These are phyloP conservation scores for Pseudogymnoascus sp. DNA, from an alignment of 2,329 filamentous ascomycete genomes.

Conservation along the genomic window DNA sequence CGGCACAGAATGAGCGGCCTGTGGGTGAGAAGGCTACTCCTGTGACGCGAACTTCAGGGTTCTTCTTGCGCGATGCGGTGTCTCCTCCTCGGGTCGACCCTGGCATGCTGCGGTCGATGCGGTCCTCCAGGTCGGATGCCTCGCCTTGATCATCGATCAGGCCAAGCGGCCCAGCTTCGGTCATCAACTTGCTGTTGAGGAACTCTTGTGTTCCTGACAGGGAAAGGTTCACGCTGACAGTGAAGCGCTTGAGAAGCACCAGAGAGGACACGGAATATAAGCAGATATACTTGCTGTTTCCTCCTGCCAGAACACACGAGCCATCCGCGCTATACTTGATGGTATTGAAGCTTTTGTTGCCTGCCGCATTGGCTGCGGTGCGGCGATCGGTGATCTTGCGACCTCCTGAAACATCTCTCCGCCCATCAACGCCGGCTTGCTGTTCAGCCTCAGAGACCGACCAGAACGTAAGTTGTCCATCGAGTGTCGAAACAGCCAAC, in stretches of 20 bases:
- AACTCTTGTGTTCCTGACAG: constrained; percentile 95
- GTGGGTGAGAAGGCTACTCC: constrained; percentile 82
- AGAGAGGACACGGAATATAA: constrained; percentile 91
- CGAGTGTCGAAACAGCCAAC: constrained; percentile 82
- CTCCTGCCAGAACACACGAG: constrained; percentile 78
- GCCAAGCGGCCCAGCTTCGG: constrained; percentile 76
- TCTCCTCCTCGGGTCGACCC: constrained; percentile 80
- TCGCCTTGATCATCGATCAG: constrained; percentile 86
- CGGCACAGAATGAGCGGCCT: constrained; percentile 85
- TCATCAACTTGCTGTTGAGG: constrained; percentile 84
- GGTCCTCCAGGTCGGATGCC: constrained; percentile 79
- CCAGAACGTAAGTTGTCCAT: constrained; percentile 95
- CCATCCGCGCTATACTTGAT: constrained; percentile 91
- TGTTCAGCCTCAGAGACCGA: constrained; percentile 81
- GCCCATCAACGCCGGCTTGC: constrained; percentile 75
- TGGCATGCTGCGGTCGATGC: constrained; percentile 69
- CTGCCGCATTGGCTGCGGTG: constrained; percentile 82
- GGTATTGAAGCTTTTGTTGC: constrained; percentile 82
- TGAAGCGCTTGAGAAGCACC: constrained; percentile 88
- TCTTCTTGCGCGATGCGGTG: constrained; percentile 65
- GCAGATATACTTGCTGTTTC: constrained; percentile 98
- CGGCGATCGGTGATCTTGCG: constrained; percentile 80
- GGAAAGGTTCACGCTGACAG: constrained; percentile 91
- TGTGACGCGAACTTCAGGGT: constrained; percentile 76
- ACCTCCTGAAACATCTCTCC: constrained; percentile 86